phyloP scores from a whole-genome alignment of 2,329 filamentous ascomycete genomes.

The Myriosclerotinia duriaeana region DNA sequence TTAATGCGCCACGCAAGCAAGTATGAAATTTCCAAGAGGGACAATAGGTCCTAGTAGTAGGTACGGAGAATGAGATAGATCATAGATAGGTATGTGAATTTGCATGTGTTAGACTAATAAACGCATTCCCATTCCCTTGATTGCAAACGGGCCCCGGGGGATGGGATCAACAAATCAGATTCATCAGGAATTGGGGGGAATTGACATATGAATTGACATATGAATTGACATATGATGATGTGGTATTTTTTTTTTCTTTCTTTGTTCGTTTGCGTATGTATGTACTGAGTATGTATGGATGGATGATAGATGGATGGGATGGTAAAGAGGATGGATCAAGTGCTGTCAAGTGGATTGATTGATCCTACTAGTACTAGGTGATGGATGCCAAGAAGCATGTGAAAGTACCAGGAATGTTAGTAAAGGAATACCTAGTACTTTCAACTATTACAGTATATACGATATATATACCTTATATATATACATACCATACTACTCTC shows the following conservation, averaged over 20 bases:
- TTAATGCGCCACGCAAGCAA: neutral
- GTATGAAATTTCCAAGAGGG: neutral
- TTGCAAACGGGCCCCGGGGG: constrained; percentile 19
- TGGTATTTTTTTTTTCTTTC: neutral
- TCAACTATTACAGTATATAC: too few species aligned
- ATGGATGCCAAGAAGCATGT: constrained; percentile 20
- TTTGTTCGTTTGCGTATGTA: neutral
- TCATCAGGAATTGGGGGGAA: neutral
- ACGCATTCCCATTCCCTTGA: constrained; percentile 7
- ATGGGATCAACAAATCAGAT: neutral
- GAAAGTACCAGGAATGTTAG: neutral
- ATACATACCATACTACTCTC: neutral
- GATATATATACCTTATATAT: neutral
- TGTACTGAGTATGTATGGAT: neutral
- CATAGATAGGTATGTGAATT: constrained; percentile 16
- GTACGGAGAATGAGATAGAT: neutral
- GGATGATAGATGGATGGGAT: too few species aligned
- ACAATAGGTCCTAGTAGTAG: neutral
- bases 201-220: too few species aligned
- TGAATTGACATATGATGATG: neutral
- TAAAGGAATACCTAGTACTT: too few species aligned
- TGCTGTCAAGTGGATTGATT: constrained; percentile 8
- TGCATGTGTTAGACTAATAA: constrained; percentile 7
- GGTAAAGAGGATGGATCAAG: too few species aligned
- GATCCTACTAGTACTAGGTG: neutral